Conservation (phyloP, 2,329 filamentous ascomycete genomes). For the Exophiala xenobiotica region DNA sequence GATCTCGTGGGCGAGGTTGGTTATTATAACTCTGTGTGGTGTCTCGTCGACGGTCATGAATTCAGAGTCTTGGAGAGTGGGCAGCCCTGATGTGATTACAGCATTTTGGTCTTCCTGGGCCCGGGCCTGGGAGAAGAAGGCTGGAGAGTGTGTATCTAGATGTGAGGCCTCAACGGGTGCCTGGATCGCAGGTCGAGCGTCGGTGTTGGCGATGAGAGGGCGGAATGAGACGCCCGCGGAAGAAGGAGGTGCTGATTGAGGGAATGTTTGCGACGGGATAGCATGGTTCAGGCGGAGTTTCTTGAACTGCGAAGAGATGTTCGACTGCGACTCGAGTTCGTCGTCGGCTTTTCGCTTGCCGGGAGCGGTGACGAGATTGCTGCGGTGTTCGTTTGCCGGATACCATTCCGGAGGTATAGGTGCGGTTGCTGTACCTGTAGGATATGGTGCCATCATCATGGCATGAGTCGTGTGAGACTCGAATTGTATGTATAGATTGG, state of each 20-base stretch:
- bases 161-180: background rate
- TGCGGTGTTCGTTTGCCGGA: conserved; percentile 15
- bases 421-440: too few relatives aligned
- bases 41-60: conserved; percentile 84
- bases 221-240: conserved; percentile 5
- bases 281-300: conserved; percentile 25
- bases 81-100: background rate
- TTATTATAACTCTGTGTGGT: conserved; percentile 84
- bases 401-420: conserved; percentile 13
- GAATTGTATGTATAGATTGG: background rate
- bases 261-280: background rate
- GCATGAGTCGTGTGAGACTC: too few relatives aligned
- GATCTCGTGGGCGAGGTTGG: conserved; percentile 85
- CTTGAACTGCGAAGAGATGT: conserved; percentile 28
- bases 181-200: conserved; percentile 14
- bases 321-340: conserved; percentile 24
- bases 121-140: too few relatives aligned
- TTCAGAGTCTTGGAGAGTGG: conserved; percentile 46
- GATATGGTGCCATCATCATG: conserved; percentile 13
- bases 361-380: conserved; percentile 11
- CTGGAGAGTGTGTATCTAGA: too few relatives aligned
- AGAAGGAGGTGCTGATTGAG: conserved; percentile 4
- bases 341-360: conserved; percentile 23
- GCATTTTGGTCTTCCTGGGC: too few relatives aligned
- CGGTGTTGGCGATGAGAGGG: conserved; percentile 15